Conservation (phyloP, 495 filamentous ascomycete species). For the Venustampulla echinocandica region DNA sequence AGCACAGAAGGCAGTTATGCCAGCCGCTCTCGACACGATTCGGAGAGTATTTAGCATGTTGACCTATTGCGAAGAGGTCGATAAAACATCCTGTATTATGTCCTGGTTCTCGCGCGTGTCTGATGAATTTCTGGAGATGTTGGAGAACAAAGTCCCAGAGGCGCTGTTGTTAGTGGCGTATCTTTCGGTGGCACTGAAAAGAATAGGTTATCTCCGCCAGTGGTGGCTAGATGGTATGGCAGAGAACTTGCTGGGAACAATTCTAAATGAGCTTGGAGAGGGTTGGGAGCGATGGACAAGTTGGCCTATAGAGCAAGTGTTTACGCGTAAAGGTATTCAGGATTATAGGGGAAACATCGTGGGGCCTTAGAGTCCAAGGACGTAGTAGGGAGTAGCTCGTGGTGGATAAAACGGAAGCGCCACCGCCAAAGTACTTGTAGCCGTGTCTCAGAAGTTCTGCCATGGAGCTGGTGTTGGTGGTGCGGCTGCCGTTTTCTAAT, state of each 20-base stretch:
- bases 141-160: constrained; percentile 16
- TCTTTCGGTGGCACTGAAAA: constrained; percentile 15
- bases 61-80: neutral
- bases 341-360: too few relatives aligned
- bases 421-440: too few relatives aligned
- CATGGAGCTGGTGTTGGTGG: too few relatives aligned
- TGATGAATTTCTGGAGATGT: constrained; percentile 10
- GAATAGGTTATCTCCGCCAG: neutral
- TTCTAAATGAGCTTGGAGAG: constrained; percentile 7
- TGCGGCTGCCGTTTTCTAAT: too few relatives aligned
- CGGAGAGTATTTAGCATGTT: constrained; percentile 13
- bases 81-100: constrained; percentile 9
- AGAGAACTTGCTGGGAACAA: constrained; percentile 14
- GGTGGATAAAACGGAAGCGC: too few relatives aligned
- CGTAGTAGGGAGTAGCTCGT: too few relatives aligned
- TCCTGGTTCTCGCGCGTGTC: constrained; percentile 9
- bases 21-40: neutral
- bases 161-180: constrained; percentile 13
- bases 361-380: neutral
- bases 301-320: constrained; percentile 17
- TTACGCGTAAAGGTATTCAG: too few relatives aligned
- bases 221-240: constrained; percentile 21
- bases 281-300: constrained; percentile 12
- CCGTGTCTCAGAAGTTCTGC: too few relatives aligned
- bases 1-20: neutral